Percentiles rank a stretch among this genome's conserved stretches.
Evolutionary conservation across 257 asterid genomes (phyloP).

Genomic region (Jaltomata sinuosa): DNA sequence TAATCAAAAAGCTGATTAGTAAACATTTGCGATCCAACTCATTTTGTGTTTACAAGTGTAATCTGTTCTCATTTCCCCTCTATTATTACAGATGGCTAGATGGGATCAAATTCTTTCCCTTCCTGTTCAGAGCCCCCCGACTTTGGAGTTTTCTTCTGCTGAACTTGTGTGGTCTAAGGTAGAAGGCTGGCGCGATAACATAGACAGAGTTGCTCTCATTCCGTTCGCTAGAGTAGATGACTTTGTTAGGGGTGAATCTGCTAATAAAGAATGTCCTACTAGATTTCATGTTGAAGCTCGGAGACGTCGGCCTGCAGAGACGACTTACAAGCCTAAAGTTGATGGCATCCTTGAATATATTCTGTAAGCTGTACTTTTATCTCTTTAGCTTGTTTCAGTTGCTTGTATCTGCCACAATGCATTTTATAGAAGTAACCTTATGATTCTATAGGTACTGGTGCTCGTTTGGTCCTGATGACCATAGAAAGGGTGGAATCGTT

Average conservation of each 20-base stretch:
- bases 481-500: slow-evolving; percentile 76
- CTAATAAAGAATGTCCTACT: slow-evolving; percentile 80
- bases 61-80: neutral
- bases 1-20: neutral
- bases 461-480: slow-evolving; percentile 98
- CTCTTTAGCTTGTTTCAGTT: neutral
- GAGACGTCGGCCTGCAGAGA: slow-evolving; percentile 51
- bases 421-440: neutral
- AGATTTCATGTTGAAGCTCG: slow-evolving; percentile 92
- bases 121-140: slow-evolving; percentile 91
- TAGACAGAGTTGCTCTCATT: slow-evolving; percentile 74
- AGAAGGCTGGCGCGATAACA: slow-evolving; percentile 89
- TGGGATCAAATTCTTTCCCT: slow-evolving; percentile 94
- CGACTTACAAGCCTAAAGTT: slow-evolving; percentile 72
- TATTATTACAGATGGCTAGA: slow-evolving; percentile 76
- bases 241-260: slow-evolving; percentile 88
- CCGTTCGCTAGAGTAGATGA: slow-evolving; percentile 85
- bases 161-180: slow-evolving; percentile 94
- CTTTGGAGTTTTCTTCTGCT: slow-evolving; percentile 63
- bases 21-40: neutral
- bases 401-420: neutral
- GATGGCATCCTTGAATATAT: slow-evolving; percentile 94
- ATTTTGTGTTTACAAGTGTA: neutral
- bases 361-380: slow-evolving; percentile 36
- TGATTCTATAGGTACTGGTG: slow-evolving; percentile 81